Percentiles rank a stretch among this genome's conserved stretches.
Conservation (phyloP, 176 grass and related monocot species). For the Musa troglodytarum region DNA sequence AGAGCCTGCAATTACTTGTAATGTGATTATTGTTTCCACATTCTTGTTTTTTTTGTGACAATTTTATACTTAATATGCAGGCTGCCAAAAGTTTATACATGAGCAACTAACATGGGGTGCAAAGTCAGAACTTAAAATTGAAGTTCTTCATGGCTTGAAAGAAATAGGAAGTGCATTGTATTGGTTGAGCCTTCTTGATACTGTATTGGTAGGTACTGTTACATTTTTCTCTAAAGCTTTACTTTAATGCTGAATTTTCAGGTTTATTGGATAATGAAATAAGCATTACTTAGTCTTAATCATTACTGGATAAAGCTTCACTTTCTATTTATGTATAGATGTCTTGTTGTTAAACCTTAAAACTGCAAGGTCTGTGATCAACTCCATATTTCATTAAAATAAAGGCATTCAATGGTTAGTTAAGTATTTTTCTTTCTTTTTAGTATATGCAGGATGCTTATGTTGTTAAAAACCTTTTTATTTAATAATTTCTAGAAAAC, state of each 20-base stretch:
- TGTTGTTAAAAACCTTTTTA: neutral
- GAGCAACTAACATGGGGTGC: slow-evolving; percentile 93
- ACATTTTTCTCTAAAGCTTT: neutral
- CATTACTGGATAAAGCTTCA: neutral
- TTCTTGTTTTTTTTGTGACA: neutral
- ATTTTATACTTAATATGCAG: slow-evolving; percentile 37
- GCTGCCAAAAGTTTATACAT: slow-evolving; percentile 91
- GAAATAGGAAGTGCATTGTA: slow-evolving; percentile 97
- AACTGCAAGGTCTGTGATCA: too few relatives aligned
- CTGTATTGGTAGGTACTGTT: slow-evolving; percentile 65
- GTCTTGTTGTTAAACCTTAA: too few relatives aligned
- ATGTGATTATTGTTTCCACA: neutral
- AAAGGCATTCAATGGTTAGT: too few relatives aligned
- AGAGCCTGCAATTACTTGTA: neutral
- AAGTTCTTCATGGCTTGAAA: slow-evolving; percentile 84
- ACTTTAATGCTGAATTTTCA: neutral
- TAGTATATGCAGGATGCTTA: neutral
- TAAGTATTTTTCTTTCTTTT: too few relatives aligned
- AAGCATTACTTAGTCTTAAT: neutral
- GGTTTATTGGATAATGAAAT: neutral
- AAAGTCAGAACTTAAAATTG: slow-evolving; percentile 68
- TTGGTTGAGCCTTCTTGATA: slow-evolving; percentile 95
- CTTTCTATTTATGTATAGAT: too few relatives aligned
- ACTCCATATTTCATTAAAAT: too few relatives aligned
- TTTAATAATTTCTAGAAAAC: neutral